Percentiles rank a stretch among this genome's conserved stretches.
Evolutionary conservation across 139 green algal species (phyloP).

Genomic region (Chlorella sp.): DNA sequence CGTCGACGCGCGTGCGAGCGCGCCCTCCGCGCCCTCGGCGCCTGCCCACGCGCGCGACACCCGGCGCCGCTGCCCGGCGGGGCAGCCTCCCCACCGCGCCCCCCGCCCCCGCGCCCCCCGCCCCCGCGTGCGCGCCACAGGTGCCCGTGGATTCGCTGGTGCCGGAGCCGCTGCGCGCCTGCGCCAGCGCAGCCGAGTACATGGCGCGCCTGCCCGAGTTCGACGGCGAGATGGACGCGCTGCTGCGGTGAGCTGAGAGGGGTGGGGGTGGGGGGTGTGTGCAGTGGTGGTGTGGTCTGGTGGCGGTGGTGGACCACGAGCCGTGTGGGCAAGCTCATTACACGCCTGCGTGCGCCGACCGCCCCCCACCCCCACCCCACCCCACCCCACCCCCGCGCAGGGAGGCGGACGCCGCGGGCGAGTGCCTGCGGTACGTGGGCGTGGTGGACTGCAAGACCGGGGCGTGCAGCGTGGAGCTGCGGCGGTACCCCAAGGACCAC

Average conservation of each 20-base stretch:
- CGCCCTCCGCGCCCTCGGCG: too few relatives aligned
- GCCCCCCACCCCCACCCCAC: too few relatives aligned
- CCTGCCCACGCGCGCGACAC: too few relatives aligned
- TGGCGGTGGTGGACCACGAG: too few relatives aligned
- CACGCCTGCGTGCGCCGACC: too few relatives aligned
- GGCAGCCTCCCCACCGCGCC: not conserved
- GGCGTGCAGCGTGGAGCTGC: conserved; percentile 87
- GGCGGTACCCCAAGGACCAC: conserved; percentile 72
- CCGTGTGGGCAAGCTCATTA: too few relatives aligned
- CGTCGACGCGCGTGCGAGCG: too few relatives aligned
- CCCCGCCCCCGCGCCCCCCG: not conserved
- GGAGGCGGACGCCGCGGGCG: conserved; percentile 76
- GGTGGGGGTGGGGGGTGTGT: too few relatives aligned
- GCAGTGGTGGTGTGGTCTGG: too few relatives aligned
- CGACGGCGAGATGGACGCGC: conserved; percentile 81
- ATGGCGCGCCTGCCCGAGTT: conserved; percentile 87
- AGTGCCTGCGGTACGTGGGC: conserved; percentile 94
- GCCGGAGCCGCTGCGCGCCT: conserved; percentile 65
- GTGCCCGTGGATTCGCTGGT: conserved; percentile 91
- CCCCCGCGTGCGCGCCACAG: conserved; percentile 24
- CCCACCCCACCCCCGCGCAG: too few relatives aligned
- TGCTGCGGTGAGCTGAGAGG: too few relatives aligned
- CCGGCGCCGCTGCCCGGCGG: too few relatives aligned
- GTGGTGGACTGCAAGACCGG: conserved; percentile 81
- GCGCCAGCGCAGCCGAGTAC: conserved; percentile 70